Conservation (phyloP, 2,329 filamentous ascomycete species). For the Xylariaceae sp. region DNA sequence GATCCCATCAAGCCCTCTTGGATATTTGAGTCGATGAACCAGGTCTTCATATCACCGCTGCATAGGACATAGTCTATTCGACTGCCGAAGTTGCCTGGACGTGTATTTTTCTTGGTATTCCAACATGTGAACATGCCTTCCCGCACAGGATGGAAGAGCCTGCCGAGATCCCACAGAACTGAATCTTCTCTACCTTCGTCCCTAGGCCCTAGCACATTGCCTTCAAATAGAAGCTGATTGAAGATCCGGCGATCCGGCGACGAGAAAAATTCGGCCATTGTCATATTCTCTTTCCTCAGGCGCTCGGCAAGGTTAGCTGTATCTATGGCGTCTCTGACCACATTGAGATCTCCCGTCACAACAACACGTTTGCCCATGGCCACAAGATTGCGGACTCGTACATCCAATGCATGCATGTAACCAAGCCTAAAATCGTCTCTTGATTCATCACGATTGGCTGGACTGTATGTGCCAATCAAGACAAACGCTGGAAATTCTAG, state of each 20-base stretch:
- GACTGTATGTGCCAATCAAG: constrained; percentile 89
- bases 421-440: constrained; percentile 81
- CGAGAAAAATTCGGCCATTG: constrained; percentile 74
- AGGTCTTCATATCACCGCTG: constrained; percentile 76
- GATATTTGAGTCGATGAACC: constrained; percentile 83
- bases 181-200: constrained; percentile 73
- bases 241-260: constrained; percentile 76
- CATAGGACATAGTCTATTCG: constrained; percentile 94
- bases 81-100: constrained; percentile 91
- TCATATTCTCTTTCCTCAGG: constrained; percentile 72
- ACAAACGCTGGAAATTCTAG: constrained; percentile 96
- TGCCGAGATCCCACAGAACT: constrained; percentile 82
- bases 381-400: constrained; percentile 82
- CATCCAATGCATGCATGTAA: constrained; percentile 81
- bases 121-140: constrained; percentile 96
- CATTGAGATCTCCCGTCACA: constrained; percentile 87
- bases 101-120: constrained; percentile 93
- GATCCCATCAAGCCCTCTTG: constrained; percentile 94
- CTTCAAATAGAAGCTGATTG: constrained; percentile 82
- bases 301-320: constrained; percentile 75
- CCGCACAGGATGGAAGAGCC: constrained; percentile 79
- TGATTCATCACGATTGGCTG: constrained; percentile 84
- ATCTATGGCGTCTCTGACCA: constrained; percentile 72
- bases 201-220: constrained; percentile 68
- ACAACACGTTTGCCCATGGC: constrained; percentile 83